Percentiles rank a stretch among this genome's conserved stretches.
Evolutionary conservation across 192 early-diverging fungal genomes (phyloP).

Genomic region (Allomyces arbusculus): DNA sequence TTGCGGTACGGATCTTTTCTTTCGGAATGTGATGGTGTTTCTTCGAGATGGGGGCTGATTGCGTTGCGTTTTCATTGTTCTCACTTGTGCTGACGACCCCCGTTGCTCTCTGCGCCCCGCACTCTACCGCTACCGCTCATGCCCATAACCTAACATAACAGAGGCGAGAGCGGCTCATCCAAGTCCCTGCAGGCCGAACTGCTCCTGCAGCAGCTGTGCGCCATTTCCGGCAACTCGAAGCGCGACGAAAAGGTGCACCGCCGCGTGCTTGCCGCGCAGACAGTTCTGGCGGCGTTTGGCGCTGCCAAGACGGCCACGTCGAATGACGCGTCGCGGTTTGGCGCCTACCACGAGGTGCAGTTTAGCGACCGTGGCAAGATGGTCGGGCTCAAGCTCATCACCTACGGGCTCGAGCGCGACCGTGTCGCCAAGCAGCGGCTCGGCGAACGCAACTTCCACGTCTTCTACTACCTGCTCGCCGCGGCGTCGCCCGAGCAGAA

Average conservation of each 20-base stretch:
- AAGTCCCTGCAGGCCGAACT: background rate
- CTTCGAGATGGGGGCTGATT: no score
- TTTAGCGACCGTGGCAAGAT: slow-evolving; percentile 68
- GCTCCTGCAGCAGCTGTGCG: slow-evolving; percentile 1
- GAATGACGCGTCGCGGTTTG: slow-evolving; percentile 60
- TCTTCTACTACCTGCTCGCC: slow-evolving; percentile 70
- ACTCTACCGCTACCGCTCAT: no score
- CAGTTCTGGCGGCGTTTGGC: slow-evolving; percentile 71
- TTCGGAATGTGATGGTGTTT: no score
- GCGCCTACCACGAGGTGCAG: slow-evolving; percentile 79
- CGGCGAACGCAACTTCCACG: slow-evolving; percentile 42
- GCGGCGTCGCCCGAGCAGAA: slow-evolving; percentile 60
- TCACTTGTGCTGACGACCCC: no score
- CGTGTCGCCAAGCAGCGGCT: slow-evolving; percentile 36
- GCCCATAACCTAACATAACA: background rate
- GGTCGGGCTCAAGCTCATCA: slow-evolving; percentile 54
- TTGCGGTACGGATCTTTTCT: slow-evolving; percentile 43
- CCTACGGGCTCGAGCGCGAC: slow-evolving; percentile 40
- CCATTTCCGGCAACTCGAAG: slow-evolving; percentile 13
- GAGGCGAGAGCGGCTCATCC: background rate
- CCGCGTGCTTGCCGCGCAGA: slow-evolving; percentile 45
- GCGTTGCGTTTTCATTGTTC: no score
- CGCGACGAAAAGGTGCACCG: slow-evolving; percentile 45
- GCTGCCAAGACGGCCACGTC: slow-evolving; percentile 57
- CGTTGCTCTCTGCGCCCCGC: no score